Evolutionary conservation across 2,329 filamentous ascomycete genomes (phyloP).

Genomic region (Penicillium sp.): DNA sequence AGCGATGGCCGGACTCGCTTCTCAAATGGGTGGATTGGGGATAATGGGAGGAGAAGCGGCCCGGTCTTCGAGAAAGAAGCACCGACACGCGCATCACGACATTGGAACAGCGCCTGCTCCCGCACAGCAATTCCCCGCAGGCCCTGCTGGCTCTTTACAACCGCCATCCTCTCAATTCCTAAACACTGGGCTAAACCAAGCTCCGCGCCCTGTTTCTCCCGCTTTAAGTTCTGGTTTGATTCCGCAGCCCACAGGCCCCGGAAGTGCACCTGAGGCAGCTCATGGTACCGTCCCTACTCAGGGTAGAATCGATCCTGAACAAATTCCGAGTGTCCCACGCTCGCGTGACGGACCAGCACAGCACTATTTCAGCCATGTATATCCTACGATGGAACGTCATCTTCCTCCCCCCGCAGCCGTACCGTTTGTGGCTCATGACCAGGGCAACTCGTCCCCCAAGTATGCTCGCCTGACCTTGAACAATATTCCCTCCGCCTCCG

Average conservation of each 20-base stretch:
- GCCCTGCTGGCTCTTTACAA: slow-evolving; percentile 43
- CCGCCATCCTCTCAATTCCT: slow-evolving; percentile 63
- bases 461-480: slow-evolving; percentile 90
- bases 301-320: slow-evolving; percentile 83
- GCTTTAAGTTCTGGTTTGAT: slow-evolving; percentile 30
- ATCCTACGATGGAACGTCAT: slow-evolving; percentile 94
- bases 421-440: slow-evolving; percentile 91
- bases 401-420: slow-evolving; percentile 85
- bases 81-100: slow-evolving; percentile 88
- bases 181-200: slow-evolving; percentile 57
- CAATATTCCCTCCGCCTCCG: slow-evolving; percentile 82
- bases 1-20: slow-evolving; percentile 49
- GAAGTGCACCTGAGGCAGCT: slow-evolving; percentile 54
- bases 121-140: slow-evolving; percentile 69
- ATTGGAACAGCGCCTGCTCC: slow-evolving; percentile 64
- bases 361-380: slow-evolving; percentile 84
- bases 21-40: slow-evolving; percentile 79
- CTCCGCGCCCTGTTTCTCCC: slow-evolving; percentile 35
- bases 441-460: slow-evolving; percentile 95
- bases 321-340: slow-evolving; percentile 87
- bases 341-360: slow-evolving; percentile 82
- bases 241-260: slow-evolving; percentile 44
- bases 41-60: slow-evolving; percentile 59
- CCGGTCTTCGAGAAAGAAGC: slow-evolving; percentile 78
- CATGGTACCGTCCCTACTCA: slow-evolving; percentile 67